phyloP scores from a whole-genome alignment of 148 eudicot species.

The Spergularia marina region DNA sequence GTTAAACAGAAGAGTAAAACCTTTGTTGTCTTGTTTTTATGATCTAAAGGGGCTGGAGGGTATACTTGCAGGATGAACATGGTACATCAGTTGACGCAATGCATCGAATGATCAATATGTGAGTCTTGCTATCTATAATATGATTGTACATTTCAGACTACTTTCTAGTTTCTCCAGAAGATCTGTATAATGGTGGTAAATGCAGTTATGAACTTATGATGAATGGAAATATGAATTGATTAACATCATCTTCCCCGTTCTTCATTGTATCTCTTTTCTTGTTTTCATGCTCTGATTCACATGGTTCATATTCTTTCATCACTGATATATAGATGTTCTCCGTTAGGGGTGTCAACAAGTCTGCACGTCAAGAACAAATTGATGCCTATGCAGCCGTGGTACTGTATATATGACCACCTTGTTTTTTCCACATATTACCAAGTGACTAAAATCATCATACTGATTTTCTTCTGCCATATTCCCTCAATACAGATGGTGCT shows the following conservation, averaged over 20 bases:
- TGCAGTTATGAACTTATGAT: not conserved
- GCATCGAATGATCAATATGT: conserved; percentile 42
- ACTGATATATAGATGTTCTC: conserved; percentile 8
- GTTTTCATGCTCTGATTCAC: not conserved
- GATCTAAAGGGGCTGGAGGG: conserved; percentile 42
- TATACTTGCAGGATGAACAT: conserved; percentile 46
- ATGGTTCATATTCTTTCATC: not conserved
- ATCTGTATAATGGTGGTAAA: not conserved
- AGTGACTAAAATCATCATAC: no score
- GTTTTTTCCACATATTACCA: not conserved
- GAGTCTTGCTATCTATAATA: conserved; percentile 17
- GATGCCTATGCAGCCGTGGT: conserved; percentile 54
- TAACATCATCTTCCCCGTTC: not conserved
- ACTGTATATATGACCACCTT: not conserved
- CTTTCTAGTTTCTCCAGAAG: not conserved
- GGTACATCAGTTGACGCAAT: conserved; percentile 47
- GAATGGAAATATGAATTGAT: not conserved
- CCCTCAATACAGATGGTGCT: conserved; percentile 64
- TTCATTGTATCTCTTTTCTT: not conserved
- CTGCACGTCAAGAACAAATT: conserved; percentile 37
- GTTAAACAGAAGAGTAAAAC: not conserved
- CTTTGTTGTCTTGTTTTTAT: not conserved
- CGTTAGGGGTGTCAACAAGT: conserved; percentile 47
- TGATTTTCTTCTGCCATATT: not conserved
- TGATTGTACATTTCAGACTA: not conserved